Evolutionary conservation across 2,329 filamentous ascomycete species (phyloP), one percentile per base, ranked within the genome.

Genomic region (Phoma herbarum): DNA sequence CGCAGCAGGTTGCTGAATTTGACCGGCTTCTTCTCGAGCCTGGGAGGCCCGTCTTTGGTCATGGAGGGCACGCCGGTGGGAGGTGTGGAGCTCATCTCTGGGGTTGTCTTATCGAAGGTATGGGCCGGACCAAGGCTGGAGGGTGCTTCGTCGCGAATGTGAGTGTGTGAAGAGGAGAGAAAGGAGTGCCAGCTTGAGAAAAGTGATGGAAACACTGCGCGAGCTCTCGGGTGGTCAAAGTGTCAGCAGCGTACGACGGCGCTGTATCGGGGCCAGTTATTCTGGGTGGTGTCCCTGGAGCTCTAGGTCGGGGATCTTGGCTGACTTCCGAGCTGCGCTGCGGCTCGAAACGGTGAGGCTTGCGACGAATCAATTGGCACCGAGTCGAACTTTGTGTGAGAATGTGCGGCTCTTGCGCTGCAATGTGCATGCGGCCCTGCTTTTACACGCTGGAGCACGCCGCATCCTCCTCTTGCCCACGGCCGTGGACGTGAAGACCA

Each of bases 1-100:
- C 84, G 88, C 75, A 99, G 85, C 86, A 99, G 81, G 84, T 99
- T 99, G 85, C 93, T 97, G 86, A 98, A 98, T 88, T 97, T 98
- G 87, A 99, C 87, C 69, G 95, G 95, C 88, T 98, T 98, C 91
- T 98, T 98, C 90, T 97, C 93, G 78, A 96, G 83, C 80, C 79
- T 82, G 78, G 82, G 79, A 78, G 82, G 81, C 33, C 60, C 64
- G 41, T 54, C 55, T 20, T 39, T 20, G 35, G 62, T 57, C 79
- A 81, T 75, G 54, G 61, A 63, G 77, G 81, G 78, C 78, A 79
- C 72, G 68, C 80, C 79, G 70, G 84, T 80, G 60, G 75, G 66
- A 59, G 75, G 68, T 57, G 74, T 72, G 68, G 85, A 72, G 75
- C 80, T 83, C 81, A 83, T 83, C 75, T 74, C 83, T 81, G 82